phyloP scores from a whole-genome alignment of 2,329 filamentous ascomycete species.

The Alternaria triticimaculans region DNA sequence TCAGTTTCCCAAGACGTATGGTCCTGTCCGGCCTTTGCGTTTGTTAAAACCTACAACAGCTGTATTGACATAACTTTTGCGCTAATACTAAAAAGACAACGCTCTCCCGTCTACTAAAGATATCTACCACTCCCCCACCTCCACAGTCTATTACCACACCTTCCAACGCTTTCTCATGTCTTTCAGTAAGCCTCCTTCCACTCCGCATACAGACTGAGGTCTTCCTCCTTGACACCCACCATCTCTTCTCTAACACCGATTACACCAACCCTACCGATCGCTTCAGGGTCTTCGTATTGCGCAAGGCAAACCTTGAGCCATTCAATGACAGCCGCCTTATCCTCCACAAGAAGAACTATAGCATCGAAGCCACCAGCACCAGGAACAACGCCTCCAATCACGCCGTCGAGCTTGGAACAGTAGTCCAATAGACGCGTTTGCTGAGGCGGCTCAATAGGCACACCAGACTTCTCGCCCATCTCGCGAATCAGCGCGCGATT shows the following conservation, averaged over 20 bases:
- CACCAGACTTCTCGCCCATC: slow-evolving; percentile 76
- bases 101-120: neutral
- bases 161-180: neutral
- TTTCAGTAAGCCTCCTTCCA: slow-evolving; percentile 40
- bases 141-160: neutral
- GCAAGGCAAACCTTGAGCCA: slow-evolving; percentile 68
- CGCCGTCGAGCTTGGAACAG: slow-evolving; percentile 73
- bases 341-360: slow-evolving; percentile 77
- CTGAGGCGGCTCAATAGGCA: slow-evolving; percentile 86
- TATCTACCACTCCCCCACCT: neutral
- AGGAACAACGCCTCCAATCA: slow-evolving; percentile 89
- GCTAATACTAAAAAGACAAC: neutral
- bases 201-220: slow-evolving; percentile 47
- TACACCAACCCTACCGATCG: slow-evolving; percentile 65
- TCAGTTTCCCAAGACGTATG: neutral
- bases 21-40: neutral
- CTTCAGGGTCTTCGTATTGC: slow-evolving; percentile 64
- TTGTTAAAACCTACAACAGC: neutral
- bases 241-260: slow-evolving; percentile 75
- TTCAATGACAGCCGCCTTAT: slow-evolving; percentile 69
- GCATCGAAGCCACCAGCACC: slow-evolving; percentile 95
- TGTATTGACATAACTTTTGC: slow-evolving; percentile 1
- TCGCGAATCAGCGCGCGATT: slow-evolving; percentile 70
- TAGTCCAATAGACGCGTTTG: slow-evolving; percentile 87
- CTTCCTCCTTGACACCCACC: slow-evolving; percentile 64